A percentile compares a stretch with the other conserved stretches of the same genome.
Conservation (phyloP, 2,329 filamentous ascomycete species). For the Blastomyces parvus region DNA sequence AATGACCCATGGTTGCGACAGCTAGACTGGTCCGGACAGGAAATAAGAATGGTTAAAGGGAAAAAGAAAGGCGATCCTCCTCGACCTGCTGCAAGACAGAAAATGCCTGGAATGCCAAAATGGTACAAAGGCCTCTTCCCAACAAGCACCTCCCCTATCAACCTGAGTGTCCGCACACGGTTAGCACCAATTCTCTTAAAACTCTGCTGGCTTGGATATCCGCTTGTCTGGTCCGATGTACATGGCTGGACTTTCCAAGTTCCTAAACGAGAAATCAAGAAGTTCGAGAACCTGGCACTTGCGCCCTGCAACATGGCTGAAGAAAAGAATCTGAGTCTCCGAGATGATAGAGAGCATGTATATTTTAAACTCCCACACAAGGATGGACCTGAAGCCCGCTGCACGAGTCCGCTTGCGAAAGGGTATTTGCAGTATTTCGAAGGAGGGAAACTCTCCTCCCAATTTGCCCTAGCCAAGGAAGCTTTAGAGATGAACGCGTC, state of each 20-base stretch:
- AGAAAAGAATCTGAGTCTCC: conserved; percentile 57
- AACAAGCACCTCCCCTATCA: conserved; percentile 57
- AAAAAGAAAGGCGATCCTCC: conserved; percentile 79
- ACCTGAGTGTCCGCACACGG: conserved; percentile 73
- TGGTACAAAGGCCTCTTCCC: conserved; percentile 92
- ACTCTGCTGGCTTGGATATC: conserved; percentile 79
- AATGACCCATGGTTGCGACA: conserved; percentile 87
- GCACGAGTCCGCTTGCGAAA: conserved; percentile 81
- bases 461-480: conserved; percentile 84
- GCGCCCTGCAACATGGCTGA: conserved; percentile 65
- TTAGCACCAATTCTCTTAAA: conserved; percentile 77
- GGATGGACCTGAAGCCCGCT: conserved; percentile 77
- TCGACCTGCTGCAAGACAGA: conserved; percentile 70
- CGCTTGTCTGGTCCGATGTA: conserved; percentile 84
- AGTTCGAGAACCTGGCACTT: conserved; percentile 64
- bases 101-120: conserved; percentile 84
- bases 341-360: conserved; percentile 53
- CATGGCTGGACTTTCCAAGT: conserved; percentile 91
- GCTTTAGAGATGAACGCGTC: conserved; percentile 97
- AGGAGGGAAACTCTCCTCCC: conserved; percentile 73
- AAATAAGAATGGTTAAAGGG: conserved; percentile 80
- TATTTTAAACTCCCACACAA: conserved; percentile 98
- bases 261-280: conserved; percentile 48
- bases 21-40: conserved; percentile 91
- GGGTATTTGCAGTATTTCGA: conserved; percentile 87